Evolutionary conservation across 805 yeast genomes (phyloP).

Genomic region (Zygosaccharomyces bisporus): DNA sequence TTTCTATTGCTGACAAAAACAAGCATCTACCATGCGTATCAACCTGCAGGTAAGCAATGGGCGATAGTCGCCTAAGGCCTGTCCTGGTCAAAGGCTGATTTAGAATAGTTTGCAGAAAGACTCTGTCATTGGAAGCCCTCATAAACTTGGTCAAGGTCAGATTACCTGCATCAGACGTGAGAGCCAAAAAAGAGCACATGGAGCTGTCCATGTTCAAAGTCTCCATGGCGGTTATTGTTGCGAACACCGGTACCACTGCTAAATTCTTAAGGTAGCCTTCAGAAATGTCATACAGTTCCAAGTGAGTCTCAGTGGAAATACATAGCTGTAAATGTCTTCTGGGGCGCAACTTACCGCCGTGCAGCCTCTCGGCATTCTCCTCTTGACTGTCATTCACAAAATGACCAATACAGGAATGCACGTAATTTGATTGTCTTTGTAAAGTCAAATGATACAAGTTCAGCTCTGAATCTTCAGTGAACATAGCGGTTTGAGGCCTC

Average conservation of each 20-base stretch:
- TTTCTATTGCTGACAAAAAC: conserved; percentile 69
- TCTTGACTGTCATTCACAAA: conserved; percentile 43
- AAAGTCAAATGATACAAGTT: conserved; percentile 69
- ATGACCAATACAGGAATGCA: conserved; percentile 60
- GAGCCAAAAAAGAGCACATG: conserved; percentile 52
- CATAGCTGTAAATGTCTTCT: conserved; percentile 27
- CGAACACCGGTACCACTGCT: conserved; percentile 48
- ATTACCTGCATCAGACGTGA: conserved; percentile 80
- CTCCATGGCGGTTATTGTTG: conserved; percentile 51
- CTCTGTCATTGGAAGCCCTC: conserved; percentile 3
- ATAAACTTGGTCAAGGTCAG: conserved; percentile 51
- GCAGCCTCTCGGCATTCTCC: neutral
- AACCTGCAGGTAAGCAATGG: conserved; percentile 65
- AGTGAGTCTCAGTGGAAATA: conserved; percentile 33
- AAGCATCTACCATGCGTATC: conserved; percentile 73
- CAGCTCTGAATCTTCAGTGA: conserved; percentile 28
- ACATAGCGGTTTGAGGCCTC: conserved; percentile 13
- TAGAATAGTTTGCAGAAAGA: conserved; percentile 39
- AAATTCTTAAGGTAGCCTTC: conserved; percentile 52
- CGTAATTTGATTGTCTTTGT: conserved; percentile 52
- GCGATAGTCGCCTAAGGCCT: conserved; percentile 70
- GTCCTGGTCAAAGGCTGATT: conserved; percentile 71
- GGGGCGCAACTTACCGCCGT: conserved; percentile 4
- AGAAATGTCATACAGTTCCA: conserved; percentile 41
- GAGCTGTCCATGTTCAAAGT: conserved; percentile 53